phyloP scores from a whole-genome alignment of 805 yeast species.

The Yarrowia bubula region DNA sequence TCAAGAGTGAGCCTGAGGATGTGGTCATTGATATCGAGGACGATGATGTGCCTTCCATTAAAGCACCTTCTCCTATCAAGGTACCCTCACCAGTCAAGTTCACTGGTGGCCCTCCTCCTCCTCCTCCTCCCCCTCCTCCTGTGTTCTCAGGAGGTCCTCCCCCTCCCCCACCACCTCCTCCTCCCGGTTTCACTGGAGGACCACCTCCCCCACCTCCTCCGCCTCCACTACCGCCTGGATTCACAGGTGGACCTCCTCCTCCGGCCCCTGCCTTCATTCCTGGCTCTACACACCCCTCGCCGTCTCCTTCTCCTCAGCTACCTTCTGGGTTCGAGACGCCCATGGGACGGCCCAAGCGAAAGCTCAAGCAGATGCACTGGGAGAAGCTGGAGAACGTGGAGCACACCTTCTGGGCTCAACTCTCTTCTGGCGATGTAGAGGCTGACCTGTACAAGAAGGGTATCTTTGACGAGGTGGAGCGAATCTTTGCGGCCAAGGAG shows the following conservation, averaged over 20 bases:
- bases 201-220: slow-evolving; percentile 39
- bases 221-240: slow-evolving; percentile 30
- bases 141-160: slow-evolving; percentile 35
- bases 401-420: slow-evolving; percentile 82
- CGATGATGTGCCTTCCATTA: neutral
- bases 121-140: slow-evolving; percentile 41
- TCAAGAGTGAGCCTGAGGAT: neutral
- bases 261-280: slow-evolving; percentile 34
- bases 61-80: slow-evolving; percentile 30
- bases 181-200: slow-evolving; percentile 31
- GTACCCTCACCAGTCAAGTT: slow-evolving; percentile 32
- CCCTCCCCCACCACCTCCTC: slow-evolving; percentile 35
- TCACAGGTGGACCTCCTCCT: slow-evolving; percentile 30
- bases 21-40: neutral
- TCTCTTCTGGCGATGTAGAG: slow-evolving; percentile 46
- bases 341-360: slow-evolving; percentile 58
- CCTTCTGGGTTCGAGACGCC: slow-evolving; percentile 40
- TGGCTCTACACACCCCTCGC: slow-evolving; percentile 29
- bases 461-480: slow-evolving; percentile 77
- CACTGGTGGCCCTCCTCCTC: slow-evolving; percentile 40
- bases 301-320: slow-evolving; percentile 37
- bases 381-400: slow-evolving; percentile 83
- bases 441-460: slow-evolving; percentile 72
- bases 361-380: slow-evolving; percentile 95
- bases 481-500: slow-evolving; percentile 82